Percentiles rank a stretch among this genome's conserved stretches.
phyloP scores from a whole-genome alignment of 257 asterid species.

The Lycium barbarum region DNA sequence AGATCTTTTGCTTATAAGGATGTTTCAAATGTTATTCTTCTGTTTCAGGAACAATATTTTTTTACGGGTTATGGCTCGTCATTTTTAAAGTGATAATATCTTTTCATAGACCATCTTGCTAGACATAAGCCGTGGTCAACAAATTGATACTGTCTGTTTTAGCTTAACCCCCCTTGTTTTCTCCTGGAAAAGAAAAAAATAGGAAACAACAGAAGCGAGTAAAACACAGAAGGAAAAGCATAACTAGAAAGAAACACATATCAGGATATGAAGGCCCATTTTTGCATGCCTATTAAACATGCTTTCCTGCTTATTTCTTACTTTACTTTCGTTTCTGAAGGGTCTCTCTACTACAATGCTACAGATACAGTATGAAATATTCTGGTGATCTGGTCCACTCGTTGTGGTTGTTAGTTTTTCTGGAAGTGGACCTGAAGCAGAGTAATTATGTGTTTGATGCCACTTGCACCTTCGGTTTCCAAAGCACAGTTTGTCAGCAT shows the following conservation, averaged over 20 bases:
- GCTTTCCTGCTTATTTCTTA: slow-evolving; percentile 8
- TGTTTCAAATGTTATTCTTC: slow-evolving; percentile 12
- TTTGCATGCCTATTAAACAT: background rate
- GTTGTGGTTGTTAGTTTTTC: background rate
- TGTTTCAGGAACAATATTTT: slow-evolving; percentile 22
- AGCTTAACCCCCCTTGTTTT: background rate
- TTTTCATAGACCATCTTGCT: slow-evolving; percentile 6
- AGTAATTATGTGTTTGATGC: slow-evolving; percentile 11
- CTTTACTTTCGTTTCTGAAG: background rate
- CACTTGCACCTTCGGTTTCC: slow-evolving; percentile 20
- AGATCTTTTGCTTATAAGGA: slow-evolving; percentile 1
- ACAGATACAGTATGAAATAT: background rate
- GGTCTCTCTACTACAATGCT: slow-evolving; percentile 9
- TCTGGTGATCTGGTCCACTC: slow-evolving; percentile 11
- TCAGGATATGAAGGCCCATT: slow-evolving; percentile 5
- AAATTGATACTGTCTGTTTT: background rate
- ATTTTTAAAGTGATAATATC: background rate
- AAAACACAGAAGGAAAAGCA: background rate
- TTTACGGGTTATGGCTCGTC: background rate
- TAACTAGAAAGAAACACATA: background rate
- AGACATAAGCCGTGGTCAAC: slow-evolving; percentile 6
- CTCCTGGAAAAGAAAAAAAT: slow-evolving; percentile 2
- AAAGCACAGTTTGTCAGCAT: slow-evolving; percentile 1
- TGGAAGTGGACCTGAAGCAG: slow-evolving; percentile 14
- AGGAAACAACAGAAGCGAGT: slow-evolving; percentile 6